Base-by-base conservation (phyloP, 768 basidiomycete genomes). In the Hypholoma fasciculare region DNA sequence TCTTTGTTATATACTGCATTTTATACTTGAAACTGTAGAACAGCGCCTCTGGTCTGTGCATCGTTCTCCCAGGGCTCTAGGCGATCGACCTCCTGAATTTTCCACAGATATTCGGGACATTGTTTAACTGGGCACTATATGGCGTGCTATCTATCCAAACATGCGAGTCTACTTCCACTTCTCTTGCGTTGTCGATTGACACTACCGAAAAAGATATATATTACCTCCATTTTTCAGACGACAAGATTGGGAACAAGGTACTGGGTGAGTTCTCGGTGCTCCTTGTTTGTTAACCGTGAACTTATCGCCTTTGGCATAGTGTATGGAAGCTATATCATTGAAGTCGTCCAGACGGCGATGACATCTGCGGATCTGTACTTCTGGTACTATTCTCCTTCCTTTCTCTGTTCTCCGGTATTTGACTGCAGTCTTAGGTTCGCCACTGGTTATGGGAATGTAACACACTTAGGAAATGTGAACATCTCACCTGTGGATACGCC, bases 401-500 rank as follows among this genome's bases (percentile, higher is more conserved):
- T 40, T 9, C 23, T 1, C 26, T 13, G 14, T 16, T 27, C 14
- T 23, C 17, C 23, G 8, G 38, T 9, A 52, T 3, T 56, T 16
- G 7, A 12, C 7, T 16, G 14, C 4, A n/a, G 8, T 16, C 19
- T 0, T 43, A 60, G 56, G 60, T 68, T 64, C 34, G 61, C 61
- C n/a, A 57, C 51, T 17, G 63, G 58, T 20, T 68, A 58, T 42
- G 65, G 67, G 7, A 60, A 66, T 34, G 17, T 55, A 40, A 49
- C 23, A 9, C 56, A 57, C 13, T 46, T 66, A 1, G 63, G 56
- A 11, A 49, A 59, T 27, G 63, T 68, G 30, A 60, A 65, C 44
- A 57, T 65, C 23, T 60, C 65, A 1, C 63, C 63, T 17, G 61
- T 57, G n/a, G 60, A 61, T 38, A 62, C 61, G 2, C 63, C 63